Percentiles rank a stretch among this genome's conserved stretches.
These are phyloP conservation scores for Chenopodium formosanum DNA, from an alignment of 148 eudicot species.

Conservation along the genomic window DNA sequence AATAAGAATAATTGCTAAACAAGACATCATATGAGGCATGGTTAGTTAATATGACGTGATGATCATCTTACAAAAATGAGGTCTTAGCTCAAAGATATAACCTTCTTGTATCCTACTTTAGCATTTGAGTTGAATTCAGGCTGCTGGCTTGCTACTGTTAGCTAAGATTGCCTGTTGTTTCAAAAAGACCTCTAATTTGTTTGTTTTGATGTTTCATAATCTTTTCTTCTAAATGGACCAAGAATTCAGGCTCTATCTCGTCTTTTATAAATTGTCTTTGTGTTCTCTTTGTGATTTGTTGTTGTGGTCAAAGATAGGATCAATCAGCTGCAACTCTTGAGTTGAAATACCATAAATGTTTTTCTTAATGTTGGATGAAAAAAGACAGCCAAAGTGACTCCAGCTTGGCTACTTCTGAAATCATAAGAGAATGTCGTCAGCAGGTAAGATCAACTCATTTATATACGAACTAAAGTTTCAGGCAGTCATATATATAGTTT, in stretches of 20 bases:
- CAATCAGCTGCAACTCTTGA: not conserved
- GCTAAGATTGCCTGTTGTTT: not conserved
- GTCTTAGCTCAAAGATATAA: not conserved
- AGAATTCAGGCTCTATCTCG: not conserved
- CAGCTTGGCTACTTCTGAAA: constrained; percentile 65
- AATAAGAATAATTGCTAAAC: no score
- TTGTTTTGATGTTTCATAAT: not conserved
- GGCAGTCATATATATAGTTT: not conserved
- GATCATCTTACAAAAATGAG: not conserved
- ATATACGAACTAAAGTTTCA: not conserved
- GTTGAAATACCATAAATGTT: not conserved
- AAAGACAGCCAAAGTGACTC: constrained; percentile 86
- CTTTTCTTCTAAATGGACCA: not conserved
- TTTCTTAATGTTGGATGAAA: constrained; percentile 37
- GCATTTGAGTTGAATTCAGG: not conserved
- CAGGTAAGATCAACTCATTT: constrained; percentile 41
- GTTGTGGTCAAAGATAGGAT: not conserved
- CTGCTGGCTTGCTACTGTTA: not conserved
- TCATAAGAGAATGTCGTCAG: constrained; percentile 71
- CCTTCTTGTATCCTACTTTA: not conserved
- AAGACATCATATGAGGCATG: no score
- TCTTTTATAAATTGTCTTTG: not conserved
- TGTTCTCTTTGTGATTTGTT: not conserved
- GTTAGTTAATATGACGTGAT: no score
- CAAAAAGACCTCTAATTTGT: not conserved